Conservation (phyloP, 2,329 filamentous ascomycete genomes). For the Camptophora hylomeconis region DNA sequence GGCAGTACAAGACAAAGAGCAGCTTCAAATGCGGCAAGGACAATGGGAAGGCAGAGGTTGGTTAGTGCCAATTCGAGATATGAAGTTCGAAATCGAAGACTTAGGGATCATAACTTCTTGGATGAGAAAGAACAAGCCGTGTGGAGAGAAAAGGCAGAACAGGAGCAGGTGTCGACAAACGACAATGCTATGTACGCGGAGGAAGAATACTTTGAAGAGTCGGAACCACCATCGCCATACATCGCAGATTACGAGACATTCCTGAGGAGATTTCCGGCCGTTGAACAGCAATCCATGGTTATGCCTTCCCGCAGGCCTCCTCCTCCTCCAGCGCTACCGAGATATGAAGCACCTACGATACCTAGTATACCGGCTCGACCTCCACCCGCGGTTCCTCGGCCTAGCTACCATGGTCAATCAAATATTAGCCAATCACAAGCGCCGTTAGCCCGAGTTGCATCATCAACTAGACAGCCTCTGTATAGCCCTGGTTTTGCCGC, state of each 20-base stretch:
- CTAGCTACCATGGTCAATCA: slow-evolving; percentile 70
- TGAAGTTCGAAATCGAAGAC: slow-evolving; percentile 41
- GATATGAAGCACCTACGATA: slow-evolving; percentile 31
- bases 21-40: slow-evolving; percentile 24
- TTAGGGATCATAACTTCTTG: slow-evolving; percentile 55
- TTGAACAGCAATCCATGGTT: slow-evolving; percentile 46
- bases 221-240: slow-evolving; percentile 38
- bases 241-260: slow-evolving; percentile 72
- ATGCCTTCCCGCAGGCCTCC: slow-evolving; percentile 24
- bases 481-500: slow-evolving; percentile 30
- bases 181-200: slow-evolving; percentile 29
- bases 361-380: slow-evolving; percentile 51
- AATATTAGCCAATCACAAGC: slow-evolving; percentile 41
- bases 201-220: slow-evolving; percentile 31
- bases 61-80: slow-evolving; percentile 38
- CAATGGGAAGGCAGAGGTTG: slow-evolving; percentile 39
- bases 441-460: slow-evolving; percentile 31
- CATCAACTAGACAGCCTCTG: slow-evolving; percentile 30
- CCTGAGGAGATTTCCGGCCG: slow-evolving; percentile 63
- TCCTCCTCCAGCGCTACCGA: slow-evolving; percentile 21
- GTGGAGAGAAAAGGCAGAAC: slow-evolving; percentile 65
- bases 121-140: slow-evolving; percentile 67
- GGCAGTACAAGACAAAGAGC: slow-evolving; percentile 31
- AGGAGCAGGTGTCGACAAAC: slow-evolving; percentile 43
- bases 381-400: slow-evolving; percentile 53